Evolutionary conservation across 2,329 filamentous ascomycete species (phyloP), one percentile per base, ranked within the genome.

Genomic region (Dendryphion nanum): DNA sequence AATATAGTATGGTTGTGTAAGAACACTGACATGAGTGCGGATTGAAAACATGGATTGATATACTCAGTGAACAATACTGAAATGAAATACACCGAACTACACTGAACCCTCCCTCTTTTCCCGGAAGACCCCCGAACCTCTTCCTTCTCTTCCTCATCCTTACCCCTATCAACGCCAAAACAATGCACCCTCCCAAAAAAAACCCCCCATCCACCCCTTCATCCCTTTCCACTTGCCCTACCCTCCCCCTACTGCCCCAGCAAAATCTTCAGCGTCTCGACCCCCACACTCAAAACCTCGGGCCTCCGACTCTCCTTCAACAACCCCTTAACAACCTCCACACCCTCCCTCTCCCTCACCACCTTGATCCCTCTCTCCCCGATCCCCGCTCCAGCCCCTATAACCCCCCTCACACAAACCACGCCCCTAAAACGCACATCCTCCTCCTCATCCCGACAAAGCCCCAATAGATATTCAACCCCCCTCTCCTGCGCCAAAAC

Each of bases 391-490:
- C 84, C 81, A 4, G 79, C 78, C 8, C 73, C 73, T 5, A 88
- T 73, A 58, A 96, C 71, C 59, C 94, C 94, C 45, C 80, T 74
- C 13, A 93, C 62, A 40, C 83, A 81, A 18, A 91, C 88, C 1
- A 86, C 78, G 0, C 89, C 93, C 6, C 93, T 72, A 59, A 82
- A 76, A 40, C 81, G 71, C 41, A 90, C 57, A 53, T 86, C 83
- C 37, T 76, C 76, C 5, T 85, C 79, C 18, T 75, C 74, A 47
- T 95, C 89, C 13, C 73, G 71, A 55, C 89, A 95, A 58, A 97
- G 68, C 0, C 76, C 80, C n/a, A 98, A 66, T n/a, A 97, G 55
- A n/a, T 88, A 79, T 44, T 82, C 75, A 4, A 93, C 75, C 1
- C 88, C 89, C 12, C 85, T 76, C 4, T 87, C 80, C 23, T 61